Evolutionary conservation across 2,329 filamentous ascomycete species (phyloP).

Genomic region (Fusarium heterosporum): DNA sequence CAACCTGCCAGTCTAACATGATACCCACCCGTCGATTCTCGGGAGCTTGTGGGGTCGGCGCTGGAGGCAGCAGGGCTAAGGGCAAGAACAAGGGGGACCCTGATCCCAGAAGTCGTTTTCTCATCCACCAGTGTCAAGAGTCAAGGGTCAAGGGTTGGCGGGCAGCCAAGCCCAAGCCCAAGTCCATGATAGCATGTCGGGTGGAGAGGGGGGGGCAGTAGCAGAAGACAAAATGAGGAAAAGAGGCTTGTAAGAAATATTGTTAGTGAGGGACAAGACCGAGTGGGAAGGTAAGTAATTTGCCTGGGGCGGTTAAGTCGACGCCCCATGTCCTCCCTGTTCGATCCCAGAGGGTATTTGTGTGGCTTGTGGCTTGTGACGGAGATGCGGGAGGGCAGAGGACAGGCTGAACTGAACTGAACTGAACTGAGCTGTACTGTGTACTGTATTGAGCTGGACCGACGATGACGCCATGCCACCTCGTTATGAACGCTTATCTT

Average conservation of each 20-base stretch:
- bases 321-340: conserved; percentile 26
- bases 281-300: conserved; percentile 13
- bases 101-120: conserved; percentile 31
- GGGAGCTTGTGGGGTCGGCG: conserved; percentile 40
- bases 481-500: conserved; percentile 9
- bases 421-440: not conserved
- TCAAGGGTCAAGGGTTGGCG: conserved; percentile 26
- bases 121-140: conserved; percentile 32
- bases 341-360: conserved; percentile 21
- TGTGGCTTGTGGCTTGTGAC: conserved; percentile 40
- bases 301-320: conserved; percentile 31
- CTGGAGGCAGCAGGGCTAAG: conserved; percentile 35
- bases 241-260: conserved; percentile 41
- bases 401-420: not conserved
- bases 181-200: conserved; percentile 20
- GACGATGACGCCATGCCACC: conserved; percentile 22
- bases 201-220: conserved; percentile 15
- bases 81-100: conserved; percentile 32
- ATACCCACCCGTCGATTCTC: conserved; percentile 35
- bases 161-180: conserved; percentile 30
- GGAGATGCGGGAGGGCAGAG: not conserved
- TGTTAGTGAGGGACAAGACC: conserved; percentile 45
- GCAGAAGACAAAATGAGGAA: conserved; percentile 17
- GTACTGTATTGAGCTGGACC: not conserved
- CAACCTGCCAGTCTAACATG: conserved; percentile 6